phyloP scores from a whole-genome alignment of 306 rosid genomes.

The Prunus mongolica region DNA sequence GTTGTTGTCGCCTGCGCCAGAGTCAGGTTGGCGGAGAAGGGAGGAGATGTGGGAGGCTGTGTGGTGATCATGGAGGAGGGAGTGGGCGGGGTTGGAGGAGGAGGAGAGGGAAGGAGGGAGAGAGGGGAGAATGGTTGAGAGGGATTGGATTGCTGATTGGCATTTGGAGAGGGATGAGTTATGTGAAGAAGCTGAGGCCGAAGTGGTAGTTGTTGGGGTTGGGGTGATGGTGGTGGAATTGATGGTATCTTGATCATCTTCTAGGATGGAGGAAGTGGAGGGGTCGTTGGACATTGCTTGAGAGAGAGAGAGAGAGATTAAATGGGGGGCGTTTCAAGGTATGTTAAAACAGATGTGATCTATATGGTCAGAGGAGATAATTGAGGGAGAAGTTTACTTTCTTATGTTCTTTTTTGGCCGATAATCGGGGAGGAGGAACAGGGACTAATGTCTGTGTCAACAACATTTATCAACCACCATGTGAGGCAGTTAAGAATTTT shows the following conservation, averaged over 20 bases:
- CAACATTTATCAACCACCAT: too few species aligned
- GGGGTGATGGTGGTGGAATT: not conserved
- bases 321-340: not conserved
- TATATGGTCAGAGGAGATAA: not conserved
- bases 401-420: not conserved
- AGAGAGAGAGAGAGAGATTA: not conserved
- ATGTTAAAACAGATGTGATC: not conserved
- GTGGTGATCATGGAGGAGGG: slow-evolving; percentile 44
- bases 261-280: not conserved
- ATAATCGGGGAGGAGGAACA: not conserved
- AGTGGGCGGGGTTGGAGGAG: slow-evolving; percentile 25
- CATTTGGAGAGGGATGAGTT: slow-evolving; percentile 11
- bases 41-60: slow-evolving; percentile 38
- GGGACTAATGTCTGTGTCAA: too few species aligned
- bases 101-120: slow-evolving; percentile 21
- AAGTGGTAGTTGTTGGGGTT: not conserved
- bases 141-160: slow-evolving; percentile 41
- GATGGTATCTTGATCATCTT: not conserved
- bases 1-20: slow-evolving; percentile 69
- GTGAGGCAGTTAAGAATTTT: too few species aligned
- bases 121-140: slow-evolving; percentile 48
- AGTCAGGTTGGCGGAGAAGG: slow-evolving; percentile 61
- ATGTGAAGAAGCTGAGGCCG: not conserved
- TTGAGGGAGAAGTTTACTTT: not conserved
- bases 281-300: slow-evolving; percentile 21